Base-by-base conservation (phyloP, 768 basidiomycete genomes). In the Exidia glandulosa region DNA sequence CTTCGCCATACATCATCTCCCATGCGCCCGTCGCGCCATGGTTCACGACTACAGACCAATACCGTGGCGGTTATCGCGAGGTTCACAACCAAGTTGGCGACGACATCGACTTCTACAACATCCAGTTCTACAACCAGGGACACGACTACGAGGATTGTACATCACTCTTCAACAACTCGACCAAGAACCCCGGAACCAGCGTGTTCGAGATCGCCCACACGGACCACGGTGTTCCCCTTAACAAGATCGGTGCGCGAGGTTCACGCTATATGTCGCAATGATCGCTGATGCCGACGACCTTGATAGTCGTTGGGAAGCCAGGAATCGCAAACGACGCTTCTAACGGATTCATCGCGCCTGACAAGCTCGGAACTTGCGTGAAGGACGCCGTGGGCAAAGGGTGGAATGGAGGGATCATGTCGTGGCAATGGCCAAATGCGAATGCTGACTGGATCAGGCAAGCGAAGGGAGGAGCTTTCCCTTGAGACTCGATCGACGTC, bases 11-110 rank as follows among this genome's bases (percentile, higher is more conserved):
- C 62, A 72, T 75, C 60, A 60, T 74, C 62, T 74, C 73, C 12
- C 74, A 75, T 52, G 73, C 70, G 14, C 72, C 77, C 13, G 73
- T 78, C 31, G 76, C 76, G 7, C 77, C 77, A 16, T 78, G 76
- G 75, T 71, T 64, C 31, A n/a, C n/a, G n/a, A n/a, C n/a, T n/a
- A n/a, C n/a, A n/a, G n/a, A n/a, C n/a, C n/a, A n/a, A n/a, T n/a
- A n/a, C n/a, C n/a, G 60, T 16, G 62, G 62, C 37, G 59, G 59
- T 23, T 63, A 63, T 41, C 45, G 52, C 13, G 30, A 32, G 2
- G 62, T 63, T 16, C 32, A 63, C 57, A 3, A 56, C 7, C 29
- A 57, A 29, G 62, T 52, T 14, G 62, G 62, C 9, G 19, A n/a
- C 6, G 23, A 31, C 32, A 63, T 63, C 59, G 62, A 63, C 59